These are phyloP conservation scores for Pulicaria dysenterica DNA, from an alignment of 129 eudicot genomes.

Conservation along the genomic window DNA sequence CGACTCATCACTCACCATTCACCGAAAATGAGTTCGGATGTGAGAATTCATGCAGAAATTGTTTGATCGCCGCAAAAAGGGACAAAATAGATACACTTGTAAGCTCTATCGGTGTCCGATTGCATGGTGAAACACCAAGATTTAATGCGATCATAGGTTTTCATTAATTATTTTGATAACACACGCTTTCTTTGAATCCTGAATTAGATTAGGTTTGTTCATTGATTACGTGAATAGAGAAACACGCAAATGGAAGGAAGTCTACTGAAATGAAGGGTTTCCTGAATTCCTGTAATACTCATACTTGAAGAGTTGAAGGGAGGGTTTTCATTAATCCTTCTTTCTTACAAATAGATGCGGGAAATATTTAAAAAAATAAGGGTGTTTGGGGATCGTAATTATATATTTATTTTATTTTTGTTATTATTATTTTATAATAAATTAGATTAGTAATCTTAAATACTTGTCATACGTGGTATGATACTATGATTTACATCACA, in stretches of 20 bases:
- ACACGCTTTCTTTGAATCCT: neutral
- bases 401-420: no score
- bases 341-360: no score
- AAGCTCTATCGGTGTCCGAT: constrained; percentile 42
- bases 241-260: constrained; percentile 19
- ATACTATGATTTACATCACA: no score
- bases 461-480: no score
- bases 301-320: no score
- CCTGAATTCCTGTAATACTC: neutral
- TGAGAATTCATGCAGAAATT: constrained; percentile 17
- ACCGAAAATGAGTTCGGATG: constrained; percentile 18
- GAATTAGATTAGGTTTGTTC: neutral
- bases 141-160: constrained; percentile 24
- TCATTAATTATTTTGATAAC: neutral
- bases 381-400: no score
- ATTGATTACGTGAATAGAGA: constrained; percentile 29
- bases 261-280: neutral
- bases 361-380: no score
- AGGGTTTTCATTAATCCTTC: no score
- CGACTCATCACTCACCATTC: constrained; percentile 34
- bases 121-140: constrained; percentile 35
- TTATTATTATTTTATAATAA: no score
- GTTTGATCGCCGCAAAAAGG: constrained; percentile 11
- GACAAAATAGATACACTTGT: constrained; percentile 42
- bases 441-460: no score